These are phyloP conservation scores for Draba incana DNA, from an alignment of 345 rosid genomes.

Conservation along the genomic window DNA sequence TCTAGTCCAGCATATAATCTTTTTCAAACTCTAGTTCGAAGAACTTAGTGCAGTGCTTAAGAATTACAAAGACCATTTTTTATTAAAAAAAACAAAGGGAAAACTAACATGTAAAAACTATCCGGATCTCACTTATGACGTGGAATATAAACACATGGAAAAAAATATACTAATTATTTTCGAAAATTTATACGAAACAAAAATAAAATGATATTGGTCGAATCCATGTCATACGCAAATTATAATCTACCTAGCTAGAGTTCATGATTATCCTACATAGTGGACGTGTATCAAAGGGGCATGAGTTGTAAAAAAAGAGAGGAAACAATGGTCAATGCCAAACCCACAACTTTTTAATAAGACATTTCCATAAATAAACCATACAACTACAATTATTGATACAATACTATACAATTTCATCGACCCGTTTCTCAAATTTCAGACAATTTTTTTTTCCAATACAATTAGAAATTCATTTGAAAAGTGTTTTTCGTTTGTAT, in stretches of 20 bases:
- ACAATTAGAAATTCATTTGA: too few relatives aligned
- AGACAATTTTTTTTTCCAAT: neutral
- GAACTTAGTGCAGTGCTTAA: too few relatives aligned
- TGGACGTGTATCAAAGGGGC: neutral
- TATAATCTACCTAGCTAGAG: neutral
- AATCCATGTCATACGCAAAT: neutral
- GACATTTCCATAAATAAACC: neutral
- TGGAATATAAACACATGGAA: too few relatives aligned
- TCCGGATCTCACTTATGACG: too few relatives aligned
- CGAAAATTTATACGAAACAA: neutral
- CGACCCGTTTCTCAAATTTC: neutral
- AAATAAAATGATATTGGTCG: neutral
- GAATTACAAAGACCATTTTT: too few relatives aligned
- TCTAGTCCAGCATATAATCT: neutral
- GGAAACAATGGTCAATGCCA: constrained; percentile 18
- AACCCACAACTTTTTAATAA: neutral
- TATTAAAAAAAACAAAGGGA: too few relatives aligned
- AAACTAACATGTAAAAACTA: too few relatives aligned
- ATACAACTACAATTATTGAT: neutral
- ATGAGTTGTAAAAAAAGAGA: neutral
- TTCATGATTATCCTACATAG: neutral
- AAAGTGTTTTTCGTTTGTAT: too few relatives aligned
- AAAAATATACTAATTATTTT: too few relatives aligned
- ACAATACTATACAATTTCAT: neutral
- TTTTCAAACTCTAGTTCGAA: neutral